Conservation (phyloP, 192 early-diverging fungal genomes). For the Coemansia sp. region DNA sequence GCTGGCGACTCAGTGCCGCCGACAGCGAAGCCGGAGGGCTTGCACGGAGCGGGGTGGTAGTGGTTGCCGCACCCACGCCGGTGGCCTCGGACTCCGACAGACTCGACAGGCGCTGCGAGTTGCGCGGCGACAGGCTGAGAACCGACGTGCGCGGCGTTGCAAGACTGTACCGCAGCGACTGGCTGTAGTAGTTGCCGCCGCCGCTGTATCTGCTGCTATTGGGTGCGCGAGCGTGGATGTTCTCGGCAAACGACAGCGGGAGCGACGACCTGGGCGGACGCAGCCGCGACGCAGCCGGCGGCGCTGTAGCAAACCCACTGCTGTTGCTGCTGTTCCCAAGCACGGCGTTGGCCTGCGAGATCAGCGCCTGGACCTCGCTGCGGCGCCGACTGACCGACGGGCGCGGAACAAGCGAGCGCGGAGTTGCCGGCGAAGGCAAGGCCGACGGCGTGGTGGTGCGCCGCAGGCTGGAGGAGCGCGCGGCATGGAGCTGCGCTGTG, state of each 20-base stretch:
- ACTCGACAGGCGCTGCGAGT: neutral
- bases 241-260: conserved; percentile 14
- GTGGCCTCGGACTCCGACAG: neutral
- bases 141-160: conserved; percentile 21
- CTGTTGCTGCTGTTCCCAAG: conserved; percentile 8
- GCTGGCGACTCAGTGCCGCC: conserved; percentile 26
- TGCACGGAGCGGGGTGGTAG: neutral
- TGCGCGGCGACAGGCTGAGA: neutral
- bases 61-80: neutral
- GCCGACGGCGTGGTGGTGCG: conserved; percentile 3
- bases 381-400: conserved; percentile 21
- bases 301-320: neutral
- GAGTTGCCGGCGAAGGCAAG: conserved; percentile 13
- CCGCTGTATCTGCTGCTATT: neutral
- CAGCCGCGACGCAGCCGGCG: conserved; percentile 5
- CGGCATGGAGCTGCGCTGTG: no score
- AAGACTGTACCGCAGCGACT: conserved; percentile 5
- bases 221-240: neutral
- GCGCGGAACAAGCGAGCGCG: conserved; percentile 4
- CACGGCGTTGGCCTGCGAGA: conserved; percentile 50
- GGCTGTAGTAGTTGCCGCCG: neutral
- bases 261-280: conserved; percentile 46
- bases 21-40: conserved; percentile 14
- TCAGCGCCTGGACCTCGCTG: conserved; percentile 45
- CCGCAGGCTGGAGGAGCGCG: neutral